Evolutionary conservation across 768 basidiomycete genomes (phyloP).

Genomic region (Imleria badia): DNA sequence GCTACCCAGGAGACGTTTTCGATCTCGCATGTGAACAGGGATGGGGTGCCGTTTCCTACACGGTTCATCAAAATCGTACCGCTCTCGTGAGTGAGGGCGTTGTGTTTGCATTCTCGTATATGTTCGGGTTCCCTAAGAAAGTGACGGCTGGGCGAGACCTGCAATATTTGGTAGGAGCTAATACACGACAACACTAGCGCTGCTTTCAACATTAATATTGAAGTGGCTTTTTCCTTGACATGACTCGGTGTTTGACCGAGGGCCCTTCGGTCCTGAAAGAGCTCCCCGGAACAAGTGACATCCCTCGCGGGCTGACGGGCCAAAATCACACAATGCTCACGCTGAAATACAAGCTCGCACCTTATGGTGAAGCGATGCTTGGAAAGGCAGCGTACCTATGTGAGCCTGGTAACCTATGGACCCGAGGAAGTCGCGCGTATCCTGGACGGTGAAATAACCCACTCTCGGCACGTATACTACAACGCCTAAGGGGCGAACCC

Average conservation of each 20-base stretch:
- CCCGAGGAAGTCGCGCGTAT: background rate
- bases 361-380: background rate
- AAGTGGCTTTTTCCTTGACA: too few relatives aligned
- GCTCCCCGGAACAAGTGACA: too few relatives aligned
- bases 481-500: background rate
- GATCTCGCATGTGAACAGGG: slow-evolving; percentile 53
- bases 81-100: slow-evolving; percentile 53
- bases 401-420: background rate
- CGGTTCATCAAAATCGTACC: slow-evolving; percentile 76
- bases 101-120: background rate
- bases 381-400: slow-evolving; percentile 1
- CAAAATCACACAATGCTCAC: too few relatives aligned
- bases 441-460: background rate
- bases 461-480: background rate
- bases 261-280: too few relatives aligned
- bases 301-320: too few relatives aligned
- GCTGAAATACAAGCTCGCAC: background rate
- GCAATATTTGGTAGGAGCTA: too few relatives aligned
- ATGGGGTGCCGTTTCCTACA: slow-evolving; percentile 59
- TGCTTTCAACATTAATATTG: too few relatives aligned
- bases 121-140: too few relatives aligned
- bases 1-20: slow-evolving; percentile 60
- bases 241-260: too few relatives aligned
- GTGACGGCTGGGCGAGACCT: too few relatives aligned
- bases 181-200: too few relatives aligned